A percentile compares a stretch with the other conserved stretches of the same genome.
These are phyloP conservation scores for Marasmius oreades DNA, from an alignment of 1,284 basidiomycete species.

Conservation along the genomic window DNA sequence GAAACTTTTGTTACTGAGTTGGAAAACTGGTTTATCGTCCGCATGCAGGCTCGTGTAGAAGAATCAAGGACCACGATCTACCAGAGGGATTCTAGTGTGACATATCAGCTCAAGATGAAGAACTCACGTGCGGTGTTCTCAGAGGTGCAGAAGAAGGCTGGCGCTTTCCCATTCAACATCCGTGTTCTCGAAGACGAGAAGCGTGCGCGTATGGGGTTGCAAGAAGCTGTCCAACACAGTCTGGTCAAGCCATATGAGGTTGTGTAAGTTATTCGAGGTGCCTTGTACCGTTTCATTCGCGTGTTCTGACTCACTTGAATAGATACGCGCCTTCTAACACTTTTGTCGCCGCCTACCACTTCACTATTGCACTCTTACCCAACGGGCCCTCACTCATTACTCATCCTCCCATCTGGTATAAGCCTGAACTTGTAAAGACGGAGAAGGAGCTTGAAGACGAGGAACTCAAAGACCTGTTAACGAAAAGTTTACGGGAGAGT, in stretches of 20 bases:
- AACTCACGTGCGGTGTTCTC: conserved; percentile 93
- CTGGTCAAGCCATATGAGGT: conserved; percentile 90
- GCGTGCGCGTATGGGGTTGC: conserved; percentile 90
- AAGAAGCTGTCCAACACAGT: conserved; percentile 93
- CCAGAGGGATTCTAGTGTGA: conserved; percentile 84
- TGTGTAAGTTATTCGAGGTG: conserved; percentile 50
- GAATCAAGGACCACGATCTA: conserved; percentile 91
- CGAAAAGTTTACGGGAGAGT: conserved; percentile 79
- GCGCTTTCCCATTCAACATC: conserved; percentile 97
- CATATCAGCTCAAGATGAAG: conserved; percentile 98
- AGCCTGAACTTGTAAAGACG: conserved; percentile 84
- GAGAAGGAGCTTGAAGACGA: conserved; percentile 88
- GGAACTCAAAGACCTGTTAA: conserved; percentile 75
- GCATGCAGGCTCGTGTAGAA: conserved; percentile 72
- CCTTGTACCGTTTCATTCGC: conserved; percentile 1
- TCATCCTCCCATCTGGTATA: conserved; percentile 89
- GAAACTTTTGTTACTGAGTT: conserved; percentile 8
- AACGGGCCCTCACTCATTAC: conserved; percentile 85
- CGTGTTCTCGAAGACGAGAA: conserved; percentile 94
- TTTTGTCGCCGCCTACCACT: conserved; percentile 91
- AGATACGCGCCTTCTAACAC: conserved; percentile 81
- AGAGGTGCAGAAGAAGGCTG: conserved; percentile 97
- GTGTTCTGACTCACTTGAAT: neutral
- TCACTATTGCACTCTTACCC: conserved; percentile 87
- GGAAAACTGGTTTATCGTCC: neutral